Percentiles rank a stretch among this genome's conserved stretches.
These are phyloP conservation scores for Ploettnerulaceae sp. DNA, from an alignment of 2,329 filamentous ascomycete species.

Conservation along the genomic window DNA sequence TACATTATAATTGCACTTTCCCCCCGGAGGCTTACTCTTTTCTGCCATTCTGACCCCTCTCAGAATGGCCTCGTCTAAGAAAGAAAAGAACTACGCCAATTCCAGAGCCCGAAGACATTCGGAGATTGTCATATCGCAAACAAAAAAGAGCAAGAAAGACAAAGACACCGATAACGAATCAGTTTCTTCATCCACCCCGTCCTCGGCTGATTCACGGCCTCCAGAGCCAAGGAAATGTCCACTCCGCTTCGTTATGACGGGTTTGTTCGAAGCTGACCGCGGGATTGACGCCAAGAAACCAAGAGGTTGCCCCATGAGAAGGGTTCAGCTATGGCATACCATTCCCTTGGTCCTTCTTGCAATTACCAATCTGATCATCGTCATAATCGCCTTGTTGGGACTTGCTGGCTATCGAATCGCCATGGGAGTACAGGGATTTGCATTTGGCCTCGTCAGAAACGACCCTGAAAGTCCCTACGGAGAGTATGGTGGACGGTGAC, in stretches of 20 bases:
- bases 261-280: conserved; percentile 21
- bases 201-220: conserved; percentile 14
- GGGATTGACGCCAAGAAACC: conserved; percentile 13
- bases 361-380: conserved; percentile 27
- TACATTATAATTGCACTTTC: neutral
- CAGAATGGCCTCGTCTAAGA: conserved; percentile 25
- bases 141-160: conserved; percentile 26
- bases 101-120: conserved; percentile 24
- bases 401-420: conserved; percentile 25
- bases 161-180: conserved; percentile 28
- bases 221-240: conserved; percentile 24
- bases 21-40: conserved; percentile 2
- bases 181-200: conserved; percentile 14
- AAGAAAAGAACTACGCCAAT: conserved; percentile 28
- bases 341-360: conserved; percentile 29
- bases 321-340: conserved; percentile 30
- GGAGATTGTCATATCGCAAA: conserved; percentile 17
- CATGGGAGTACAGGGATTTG: conserved; percentile 16
- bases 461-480: conserved; percentile 18
- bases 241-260: conserved; percentile 26
- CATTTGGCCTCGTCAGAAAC: conserved; percentile 15
- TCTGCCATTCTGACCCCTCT: conserved; percentile 13
- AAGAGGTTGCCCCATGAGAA: conserved; percentile 23
- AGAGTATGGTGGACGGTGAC: conserved; percentile 14
- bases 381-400: conserved; percentile 28